Evolutionary conservation across 2,329 filamentous ascomycete genomes (phyloP), one percentile per base, ranked within the genome.

Genomic region (Colletotrichum sp.): DNA sequence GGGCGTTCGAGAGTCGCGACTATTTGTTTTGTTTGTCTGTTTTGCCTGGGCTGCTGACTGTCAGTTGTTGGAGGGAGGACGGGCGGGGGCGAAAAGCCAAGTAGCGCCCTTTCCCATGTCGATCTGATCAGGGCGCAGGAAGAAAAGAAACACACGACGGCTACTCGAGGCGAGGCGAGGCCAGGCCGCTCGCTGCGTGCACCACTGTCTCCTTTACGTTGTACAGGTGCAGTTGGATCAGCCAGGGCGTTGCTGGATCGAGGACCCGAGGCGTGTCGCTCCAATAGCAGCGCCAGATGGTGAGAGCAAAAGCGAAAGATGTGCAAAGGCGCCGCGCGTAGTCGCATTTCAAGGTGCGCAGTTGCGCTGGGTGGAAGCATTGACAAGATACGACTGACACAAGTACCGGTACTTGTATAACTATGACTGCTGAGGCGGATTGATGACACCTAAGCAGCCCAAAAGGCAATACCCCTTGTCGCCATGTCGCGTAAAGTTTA

Each of bases 371-470:
- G 32, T 55, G 36, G 24, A 32, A 60, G 73, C 65, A 69, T 64
- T 69, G 71, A 65, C 65, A 21, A 26, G 26, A 26, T 36, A 44
- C 30, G 16, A 26, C 15, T n/a, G 39, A 21, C 13, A 34, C 39
- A 76, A 65, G 74, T 76, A 75, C 59, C 65, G 74, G 75, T 76
- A 76, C 74, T 65, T 75, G 32, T 65, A 72, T 36, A 36, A 66
- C 71, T 16, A 59, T 52, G 57, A 57, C 63, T 74, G 71, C 49
- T 71, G 64, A 68, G 39, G 63, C 39, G 49, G 74, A 70, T 49
- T n/a, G 28, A 75, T 75, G 65, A 70, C 65, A 75, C 71, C 71
- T 66, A 32, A 75, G 28, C 74, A 75, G 71, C 65, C 18, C 36
- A 68, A 63, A 32, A 66, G 34, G 34, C 52, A 21, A 18, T 39